phyloP scores from a whole-genome alignment of 1,139 yeast species.

The Nakaseomyces delphensis region DNA sequence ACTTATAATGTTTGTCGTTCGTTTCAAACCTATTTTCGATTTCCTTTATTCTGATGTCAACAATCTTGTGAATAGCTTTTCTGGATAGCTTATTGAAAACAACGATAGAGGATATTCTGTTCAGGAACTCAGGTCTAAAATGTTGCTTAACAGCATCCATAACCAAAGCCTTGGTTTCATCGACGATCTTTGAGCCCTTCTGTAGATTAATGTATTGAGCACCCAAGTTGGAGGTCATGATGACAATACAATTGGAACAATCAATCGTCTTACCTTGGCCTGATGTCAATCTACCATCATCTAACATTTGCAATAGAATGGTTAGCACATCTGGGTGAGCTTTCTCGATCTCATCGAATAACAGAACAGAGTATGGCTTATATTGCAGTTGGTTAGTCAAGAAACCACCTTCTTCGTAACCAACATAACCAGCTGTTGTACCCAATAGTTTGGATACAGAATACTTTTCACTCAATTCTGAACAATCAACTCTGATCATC shows the following conservation, averaged over 20 bases:
- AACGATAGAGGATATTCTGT: slow-evolving; percentile 88
- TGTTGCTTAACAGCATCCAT: slow-evolving; percentile 81
- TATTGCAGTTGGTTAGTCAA: slow-evolving; percentile 85
- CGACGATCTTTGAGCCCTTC: slow-evolving; percentile 54
- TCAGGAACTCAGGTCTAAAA: slow-evolving; percentile 95
- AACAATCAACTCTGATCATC: slow-evolving; percentile 94
- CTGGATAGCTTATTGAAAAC: slow-evolving; percentile 86
- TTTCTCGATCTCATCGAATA: slow-evolving; percentile 95
- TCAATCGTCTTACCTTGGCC: slow-evolving; percentile 90
- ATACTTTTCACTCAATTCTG: slow-evolving; percentile 91
- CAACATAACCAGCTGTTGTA: slow-evolving; percentile 97
- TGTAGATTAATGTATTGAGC: slow-evolving; percentile 78
- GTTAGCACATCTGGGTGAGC: slow-evolving; percentile 99
- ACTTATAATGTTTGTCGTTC: slow-evolving; percentile 67
- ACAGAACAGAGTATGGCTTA: slow-evolving; percentile 87
- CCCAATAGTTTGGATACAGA: slow-evolving; percentile 91
- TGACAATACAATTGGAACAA: slow-evolving; percentile 83
- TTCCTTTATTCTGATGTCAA: slow-evolving; percentile 71
- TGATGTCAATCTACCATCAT: slow-evolving; percentile 93
- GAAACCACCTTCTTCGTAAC: slow-evolving; percentile 96
- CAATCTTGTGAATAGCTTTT: slow-evolving; percentile 88
- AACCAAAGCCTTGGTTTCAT: slow-evolving; percentile 62
- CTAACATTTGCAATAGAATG: slow-evolving; percentile 79
- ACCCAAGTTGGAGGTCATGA: slow-evolving; percentile 96
- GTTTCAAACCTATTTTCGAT: slow-evolving; percentile 76